Percentiles rank a stretch among this genome's conserved stretches.
Conservation (phyloP, 2,329 filamentous ascomycete genomes). For the Hymenoscyphus repandus region DNA sequence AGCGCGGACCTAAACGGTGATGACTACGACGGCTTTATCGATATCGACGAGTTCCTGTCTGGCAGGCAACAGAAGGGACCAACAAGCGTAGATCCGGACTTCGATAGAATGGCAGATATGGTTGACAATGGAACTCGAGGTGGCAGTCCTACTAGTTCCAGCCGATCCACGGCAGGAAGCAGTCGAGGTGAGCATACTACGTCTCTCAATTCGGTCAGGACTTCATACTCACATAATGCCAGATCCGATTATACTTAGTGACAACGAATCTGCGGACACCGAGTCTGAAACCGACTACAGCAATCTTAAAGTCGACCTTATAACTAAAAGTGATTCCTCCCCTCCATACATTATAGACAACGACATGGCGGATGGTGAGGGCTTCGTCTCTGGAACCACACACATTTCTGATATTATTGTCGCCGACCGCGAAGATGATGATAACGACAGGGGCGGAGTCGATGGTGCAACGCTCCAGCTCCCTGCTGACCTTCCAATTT, state of each 20-base stretch:
- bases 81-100: conserved; percentile 9
- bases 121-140: conserved; percentile 12
- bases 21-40: conserved; percentile 10
- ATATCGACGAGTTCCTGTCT: conserved; percentile 10
- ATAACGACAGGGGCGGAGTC: background rate
- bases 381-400: conserved; percentile 12
- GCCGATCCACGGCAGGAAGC: conserved; percentile 12
- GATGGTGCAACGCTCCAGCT: conserved; percentile 5
- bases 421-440: conserved; percentile 11
- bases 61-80: conserved; percentile 7
- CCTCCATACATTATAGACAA: conserved; percentile 10
- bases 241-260: conserved; percentile 20
- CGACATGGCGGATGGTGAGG: conserved; percentile 2
- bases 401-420: conserved; percentile 12
- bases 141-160: conserved; percentile 11
- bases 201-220: conserved; percentile 11
- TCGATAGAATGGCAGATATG: conserved; percentile 6
- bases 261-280: conserved; percentile 14
- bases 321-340: conserved; percentile 10
- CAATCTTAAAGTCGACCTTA: conserved; percentile 15
- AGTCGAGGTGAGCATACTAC: conserved; percentile 16
- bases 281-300: conserved; percentile 18
- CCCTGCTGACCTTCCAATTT: conserved; percentile 9
- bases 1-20: conserved; percentile 5
- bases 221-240: conserved; percentile 13